Evolutionary conservation across 1,284 basidiomycete genomes (phyloP).

Genomic region (Fomitopsis pinicola): DNA sequence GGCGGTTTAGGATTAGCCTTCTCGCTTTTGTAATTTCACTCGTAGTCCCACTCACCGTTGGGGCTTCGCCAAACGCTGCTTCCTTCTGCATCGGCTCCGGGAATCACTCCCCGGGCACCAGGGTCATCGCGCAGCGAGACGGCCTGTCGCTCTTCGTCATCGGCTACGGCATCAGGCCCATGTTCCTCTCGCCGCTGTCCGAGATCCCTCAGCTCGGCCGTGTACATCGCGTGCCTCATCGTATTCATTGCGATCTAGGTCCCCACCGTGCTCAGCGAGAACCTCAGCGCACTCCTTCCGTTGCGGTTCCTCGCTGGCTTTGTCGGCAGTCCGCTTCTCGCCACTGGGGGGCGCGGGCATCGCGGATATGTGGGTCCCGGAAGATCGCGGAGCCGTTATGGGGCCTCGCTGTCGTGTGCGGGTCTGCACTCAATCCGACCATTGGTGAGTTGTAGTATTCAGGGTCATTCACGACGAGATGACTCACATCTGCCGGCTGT

Average conservation of each 20-base stretch:
- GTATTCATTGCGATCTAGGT: constrained; percentile 53
- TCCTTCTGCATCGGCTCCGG: constrained; percentile 37
- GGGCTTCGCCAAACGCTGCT: constrained; percentile 15
- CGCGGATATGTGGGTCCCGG: constrained; percentile 44
- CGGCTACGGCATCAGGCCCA: constrained; percentile 35
- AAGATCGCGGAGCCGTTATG: constrained; percentile 55
- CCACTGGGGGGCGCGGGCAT: constrained; percentile 31
- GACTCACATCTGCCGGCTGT: constrained; percentile 11
- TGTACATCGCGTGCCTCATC: constrained; percentile 51
- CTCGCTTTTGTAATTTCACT: too few species aligned
- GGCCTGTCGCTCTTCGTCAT: constrained; percentile 34
- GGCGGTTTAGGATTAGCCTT: too few species aligned
- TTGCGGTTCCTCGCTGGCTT: constrained; percentile 64
- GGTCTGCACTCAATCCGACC: constrained; percentile 41
- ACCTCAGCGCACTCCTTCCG: constrained; percentile 50
- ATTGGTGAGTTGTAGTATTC: constrained; percentile 26
- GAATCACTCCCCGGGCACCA: constrained; percentile 40
- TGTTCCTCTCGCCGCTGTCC: constrained; percentile 49
- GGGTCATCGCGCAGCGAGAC: constrained; percentile 41
- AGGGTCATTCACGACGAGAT: too few species aligned
- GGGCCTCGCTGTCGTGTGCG: constrained; percentile 51
- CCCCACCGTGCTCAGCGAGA: constrained; percentile 52
- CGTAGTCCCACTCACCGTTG: background rate
- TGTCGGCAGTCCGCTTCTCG: constrained; percentile 37
- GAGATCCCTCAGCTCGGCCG: constrained; percentile 39